These are phyloP conservation scores for Fusarium beomiforme DNA, from an alignment of 2,329 filamentous ascomycete genomes.

Conservation along the genomic window DNA sequence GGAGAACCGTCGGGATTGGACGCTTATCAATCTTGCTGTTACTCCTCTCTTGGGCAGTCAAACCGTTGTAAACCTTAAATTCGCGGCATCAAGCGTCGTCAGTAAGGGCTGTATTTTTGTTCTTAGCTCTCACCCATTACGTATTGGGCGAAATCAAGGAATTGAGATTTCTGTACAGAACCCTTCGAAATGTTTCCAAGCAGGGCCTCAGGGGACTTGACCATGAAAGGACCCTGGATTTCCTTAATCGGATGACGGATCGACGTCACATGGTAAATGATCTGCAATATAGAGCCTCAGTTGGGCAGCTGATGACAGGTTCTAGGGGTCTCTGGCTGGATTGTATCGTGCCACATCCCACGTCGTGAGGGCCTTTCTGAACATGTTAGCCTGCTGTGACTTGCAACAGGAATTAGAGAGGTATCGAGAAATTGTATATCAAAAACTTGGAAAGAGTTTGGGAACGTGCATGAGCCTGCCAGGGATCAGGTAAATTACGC, in stretches of 20 bases:
- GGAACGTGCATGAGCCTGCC: background rate
- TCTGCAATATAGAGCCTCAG: constrained; percentile 34
- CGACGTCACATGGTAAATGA: constrained; percentile 36
- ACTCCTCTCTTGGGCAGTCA: background rate
- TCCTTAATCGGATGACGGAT: constrained; percentile 1
- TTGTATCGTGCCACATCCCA: background rate
- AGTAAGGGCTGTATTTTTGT: background rate
- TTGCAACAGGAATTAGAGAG: background rate
- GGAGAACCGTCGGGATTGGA: constrained; percentile 2
- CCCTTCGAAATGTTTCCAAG: constrained; percentile 16
- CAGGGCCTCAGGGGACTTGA: background rate
- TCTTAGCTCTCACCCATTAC: background rate
- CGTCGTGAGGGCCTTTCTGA: background rate
- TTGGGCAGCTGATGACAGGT: constrained; percentile 3
- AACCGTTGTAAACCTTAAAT: background rate
- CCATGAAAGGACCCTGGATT: constrained; percentile 33
- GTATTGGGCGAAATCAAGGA: background rate
- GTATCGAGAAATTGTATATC: background rate
- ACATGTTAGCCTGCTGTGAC: background rate
- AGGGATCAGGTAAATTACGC: constrained; percentile 13
- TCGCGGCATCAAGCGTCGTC: background rate
- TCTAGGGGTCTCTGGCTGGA: background rate
- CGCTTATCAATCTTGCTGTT: background rate
- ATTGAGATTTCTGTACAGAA: constrained; percentile 13
- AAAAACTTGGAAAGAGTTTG: constrained; percentile 17